Conservation (phyloP, 2,329 filamentous ascomycete genomes). For the Sclerotinia nivalis region DNA sequence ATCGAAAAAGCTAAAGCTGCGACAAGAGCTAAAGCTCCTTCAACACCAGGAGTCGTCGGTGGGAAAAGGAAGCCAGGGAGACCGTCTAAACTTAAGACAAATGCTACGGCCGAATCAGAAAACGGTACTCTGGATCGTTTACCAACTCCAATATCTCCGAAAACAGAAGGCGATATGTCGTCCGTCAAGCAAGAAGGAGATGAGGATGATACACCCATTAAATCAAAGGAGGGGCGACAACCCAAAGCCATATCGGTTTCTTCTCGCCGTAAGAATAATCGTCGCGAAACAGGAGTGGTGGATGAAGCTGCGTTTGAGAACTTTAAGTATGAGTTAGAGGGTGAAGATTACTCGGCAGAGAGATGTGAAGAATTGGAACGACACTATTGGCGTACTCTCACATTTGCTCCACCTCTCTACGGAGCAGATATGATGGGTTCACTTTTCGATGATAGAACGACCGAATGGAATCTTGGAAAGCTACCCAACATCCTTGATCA, state of each 20-base stretch:
- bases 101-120: constrained; percentile 28
- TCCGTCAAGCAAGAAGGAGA: constrained; percentile 43
- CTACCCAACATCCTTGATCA: constrained; percentile 92
- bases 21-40: constrained; percentile 38
- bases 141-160: constrained; percentile 56
- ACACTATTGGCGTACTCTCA: constrained; percentile 95
- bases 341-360: constrained; percentile 84
- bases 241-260: constrained; percentile 68
- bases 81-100: constrained; percentile 33
- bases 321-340: constrained; percentile 86
- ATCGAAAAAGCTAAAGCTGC: constrained; percentile 37
- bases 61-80: constrained; percentile 32
- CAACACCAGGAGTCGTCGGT: constrained; percentile 26
- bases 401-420: constrained; percentile 91
- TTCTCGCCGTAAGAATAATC: constrained; percentile 83
- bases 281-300: constrained; percentile 74
- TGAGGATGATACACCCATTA: constrained; percentile 48
- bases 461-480: constrained; percentile 91
- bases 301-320: constrained; percentile 89
- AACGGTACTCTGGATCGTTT: constrained; percentile 50
- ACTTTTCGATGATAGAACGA: constrained; percentile 82
- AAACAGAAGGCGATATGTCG: constrained; percentile 42
- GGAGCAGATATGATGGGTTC: constrained; percentile 96
- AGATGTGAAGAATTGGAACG: constrained; percentile 93
- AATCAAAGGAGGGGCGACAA: constrained; percentile 47